Evolutionary conservation across 495 filamentous ascomycete genomes (phyloP), one percentile per base, ranked within the genome.

Genomic region (Hyaloscypha hepaticicola): DNA sequence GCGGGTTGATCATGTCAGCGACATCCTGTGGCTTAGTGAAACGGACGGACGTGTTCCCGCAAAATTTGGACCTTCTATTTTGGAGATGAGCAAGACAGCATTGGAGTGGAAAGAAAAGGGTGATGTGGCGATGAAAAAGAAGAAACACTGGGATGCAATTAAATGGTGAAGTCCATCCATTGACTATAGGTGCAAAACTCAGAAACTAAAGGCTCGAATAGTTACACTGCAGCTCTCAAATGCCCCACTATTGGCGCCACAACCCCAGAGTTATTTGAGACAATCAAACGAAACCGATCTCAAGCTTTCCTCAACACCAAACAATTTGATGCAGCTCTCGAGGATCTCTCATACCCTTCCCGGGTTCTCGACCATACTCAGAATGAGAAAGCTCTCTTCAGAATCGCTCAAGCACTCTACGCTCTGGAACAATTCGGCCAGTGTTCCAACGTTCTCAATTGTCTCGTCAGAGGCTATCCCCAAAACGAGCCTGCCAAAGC

Each of bases 1-100:
- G 14, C 77, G 81, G 9, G 79, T 85, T 9, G 83, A 85, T 59
- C 82, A 86, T 73, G 63, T 78, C 6, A 79, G 74, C 1, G 80
- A 85, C 60, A 49, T 84, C 12, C 63, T 72, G 3, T 70, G 73
- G 64, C 48, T 81, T 12, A 55, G 71, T 14, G 60, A 60, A 1
- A 58, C 61, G 27, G 73, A 81, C 57, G 25, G 59, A n/a, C 65
- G 59, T 11, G 5, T 55, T 26, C 28, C 51, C 1, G 16, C 22
- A 14, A 12, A 27, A 38, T 24, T n/a, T 24, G 65, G 55, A 11
- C 61, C 58, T 24, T 56, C 67, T 28, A 27, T 56, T 3, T 24
- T n/a, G 2, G 0, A 50, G 5, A 5, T 19, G 5, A 53, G 8
- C 5, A 61, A 31, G 27, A 5, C 41, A 9, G 58, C 58, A 25